Conservation (phyloP, 331 rosid genomes). For the Ulmus americana region DNA sequence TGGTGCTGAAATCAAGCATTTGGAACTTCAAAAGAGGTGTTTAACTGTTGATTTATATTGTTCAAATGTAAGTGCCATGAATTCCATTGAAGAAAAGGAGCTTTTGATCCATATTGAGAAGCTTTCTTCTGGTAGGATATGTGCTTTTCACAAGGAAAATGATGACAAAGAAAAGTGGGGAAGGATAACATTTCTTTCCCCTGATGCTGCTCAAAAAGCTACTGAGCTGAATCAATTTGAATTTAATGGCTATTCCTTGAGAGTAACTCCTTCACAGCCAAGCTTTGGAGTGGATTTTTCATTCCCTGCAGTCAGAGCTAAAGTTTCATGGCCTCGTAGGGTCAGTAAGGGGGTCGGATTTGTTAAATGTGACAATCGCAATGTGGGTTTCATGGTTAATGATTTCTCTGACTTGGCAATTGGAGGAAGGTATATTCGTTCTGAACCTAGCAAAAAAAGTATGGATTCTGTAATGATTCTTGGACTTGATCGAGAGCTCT, state of each 20-base stretch:
- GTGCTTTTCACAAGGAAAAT: constrained; percentile 57
- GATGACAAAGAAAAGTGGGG: constrained; percentile 56
- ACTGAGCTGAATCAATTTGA: constrained; percentile 42
- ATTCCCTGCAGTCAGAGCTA: constrained; percentile 79
- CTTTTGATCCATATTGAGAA: constrained; percentile 67
- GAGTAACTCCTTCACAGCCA: constrained; percentile 54
- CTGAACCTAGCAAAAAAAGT: constrained; percentile 37
- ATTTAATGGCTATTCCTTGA: constrained; percentile 49
- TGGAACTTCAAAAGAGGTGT: constrained; percentile 73
- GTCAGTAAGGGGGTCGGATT: constrained; percentile 61
- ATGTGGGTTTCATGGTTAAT: constrained; percentile 39
- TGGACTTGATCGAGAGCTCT: constrained; percentile 56
- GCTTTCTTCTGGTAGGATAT: constrained; percentile 46
- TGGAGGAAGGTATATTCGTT: constrained; percentile 54
- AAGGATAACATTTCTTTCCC: constrained; percentile 70
- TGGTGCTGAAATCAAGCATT: constrained; percentile 86
- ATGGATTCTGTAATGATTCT: constrained; percentile 35
- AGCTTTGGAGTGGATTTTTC: constrained; percentile 47
- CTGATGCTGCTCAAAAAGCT: constrained; percentile 68
- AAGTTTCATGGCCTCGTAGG: constrained; percentile 77
- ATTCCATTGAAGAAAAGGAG: constrained; percentile 57
- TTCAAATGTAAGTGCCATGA: constrained; percentile 45
- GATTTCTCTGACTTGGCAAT: constrained; percentile 56
- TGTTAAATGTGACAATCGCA: constrained; percentile 47
- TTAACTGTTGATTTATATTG: constrained; percentile 62